Evolutionary conservation across 257 asterid genomes (phyloP).

Genomic region (Orobanche coerulescens): DNA sequence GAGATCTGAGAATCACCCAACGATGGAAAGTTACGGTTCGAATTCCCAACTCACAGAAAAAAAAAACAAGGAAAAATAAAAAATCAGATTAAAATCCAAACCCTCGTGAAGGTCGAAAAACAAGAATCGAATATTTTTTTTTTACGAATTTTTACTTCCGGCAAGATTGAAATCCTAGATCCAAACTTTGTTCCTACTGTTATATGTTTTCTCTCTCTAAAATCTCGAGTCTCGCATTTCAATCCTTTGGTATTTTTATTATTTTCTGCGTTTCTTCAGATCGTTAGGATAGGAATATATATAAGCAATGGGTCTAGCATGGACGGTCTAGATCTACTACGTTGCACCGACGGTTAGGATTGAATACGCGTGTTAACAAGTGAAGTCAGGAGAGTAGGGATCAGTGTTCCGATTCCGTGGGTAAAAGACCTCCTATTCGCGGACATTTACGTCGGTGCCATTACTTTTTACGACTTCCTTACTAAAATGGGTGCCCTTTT

Average conservation of each 20-base stretch:
- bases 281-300: constrained; percentile 1
- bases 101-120: background rate
- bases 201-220: background rate
- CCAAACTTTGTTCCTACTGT: background rate
- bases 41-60: background rate
- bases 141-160: background rate
- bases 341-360: constrained; percentile 26
- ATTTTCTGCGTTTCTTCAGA: background rate
- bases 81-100: constrained; percentile 2
- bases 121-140: background rate
- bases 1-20: background rate
- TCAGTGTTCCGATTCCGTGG: background rate
- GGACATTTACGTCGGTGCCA: constrained; percentile 18
- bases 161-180: constrained; percentile 7
- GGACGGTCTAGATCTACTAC: constrained; percentile 19
- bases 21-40: background rate
- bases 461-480: constrained; percentile 7
- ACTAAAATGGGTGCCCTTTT: no score
- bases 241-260: background rate
- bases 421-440: background rate
- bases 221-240: constrained; percentile 6
- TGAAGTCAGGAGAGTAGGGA: constrained; percentile 8
- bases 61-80: background rate
- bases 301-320: background rate
- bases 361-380: constrained; percentile 20